Evolutionary conservation across 2,329 filamentous ascomycete species (phyloP).

Genomic region (Fusarium sp.): DNA sequence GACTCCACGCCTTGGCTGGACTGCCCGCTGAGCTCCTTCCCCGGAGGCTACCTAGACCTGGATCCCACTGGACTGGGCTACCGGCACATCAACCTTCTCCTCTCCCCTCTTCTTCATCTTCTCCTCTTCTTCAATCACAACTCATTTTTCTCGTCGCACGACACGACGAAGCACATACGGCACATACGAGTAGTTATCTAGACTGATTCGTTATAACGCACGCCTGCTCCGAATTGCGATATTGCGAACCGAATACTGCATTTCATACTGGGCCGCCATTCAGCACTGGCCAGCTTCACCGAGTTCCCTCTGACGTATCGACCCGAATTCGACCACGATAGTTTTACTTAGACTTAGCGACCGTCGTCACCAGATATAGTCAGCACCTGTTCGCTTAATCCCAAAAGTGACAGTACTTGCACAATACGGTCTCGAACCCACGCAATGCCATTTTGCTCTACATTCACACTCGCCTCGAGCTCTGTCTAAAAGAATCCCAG

Average conservation of each 20-base stretch:
- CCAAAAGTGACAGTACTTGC: slow-evolving; percentile 8
- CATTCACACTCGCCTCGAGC: slow-evolving; percentile 16
- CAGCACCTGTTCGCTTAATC: slow-evolving; percentile 4
- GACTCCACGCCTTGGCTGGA: slow-evolving; percentile 27
- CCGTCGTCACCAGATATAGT: not conserved
- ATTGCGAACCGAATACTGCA: slow-evolving; percentile 3
- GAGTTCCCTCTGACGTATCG: slow-evolving; percentile 35
- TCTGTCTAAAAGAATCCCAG: slow-evolving; percentile 16
- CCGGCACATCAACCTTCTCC: slow-evolving; percentile 31
- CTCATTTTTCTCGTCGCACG: slow-evolving; percentile 19
- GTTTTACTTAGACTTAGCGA: slow-evolving; percentile 5
- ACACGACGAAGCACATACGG: slow-evolving; percentile 18
- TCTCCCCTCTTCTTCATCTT: slow-evolving; percentile 34
- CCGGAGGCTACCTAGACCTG: slow-evolving; percentile 23
- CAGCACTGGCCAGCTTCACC: slow-evolving; percentile 30
- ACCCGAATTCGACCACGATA: slow-evolving; percentile 23
- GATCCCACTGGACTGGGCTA: slow-evolving; percentile 18
- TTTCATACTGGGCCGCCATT: slow-evolving; percentile 16
- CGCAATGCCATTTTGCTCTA: slow-evolving; percentile 34
- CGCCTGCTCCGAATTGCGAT: slow-evolving; percentile 8
- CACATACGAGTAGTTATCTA: slow-evolving; percentile 6
- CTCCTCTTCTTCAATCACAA: slow-evolving; percentile 22
- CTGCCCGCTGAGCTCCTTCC: slow-evolving; percentile 14
- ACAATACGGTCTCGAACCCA: slow-evolving; percentile 4
- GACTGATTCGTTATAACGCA: not conserved